Evolutionary conservation across 1,284 basidiomycete species (phyloP), one percentile per base, ranked within the genome.

Genomic region (Pseudozyma hubeiensis): DNA sequence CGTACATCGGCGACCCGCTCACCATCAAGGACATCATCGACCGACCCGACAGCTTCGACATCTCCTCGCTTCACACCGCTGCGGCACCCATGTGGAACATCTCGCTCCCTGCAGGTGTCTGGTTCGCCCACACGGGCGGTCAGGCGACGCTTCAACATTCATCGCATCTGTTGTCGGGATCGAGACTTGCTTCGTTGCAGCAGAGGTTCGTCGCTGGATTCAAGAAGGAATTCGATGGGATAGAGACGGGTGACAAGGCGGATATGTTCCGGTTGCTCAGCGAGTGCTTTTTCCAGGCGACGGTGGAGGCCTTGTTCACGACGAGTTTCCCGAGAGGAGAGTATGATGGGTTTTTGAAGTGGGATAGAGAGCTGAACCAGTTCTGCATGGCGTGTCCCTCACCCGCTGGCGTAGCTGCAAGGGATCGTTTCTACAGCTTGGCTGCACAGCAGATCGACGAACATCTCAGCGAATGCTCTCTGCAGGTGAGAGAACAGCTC

Each of bases 51-150:
- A 4, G 5, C 4, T 66, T 66, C 43, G 43, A 51, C 24, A 44
- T 66, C 8, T 34, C 40, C 1, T 30, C 17, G 5, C 41, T 66
- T 7, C 64, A 66, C n/a, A 30, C 45, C 7, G 29, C 29, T 8
- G 41, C 64, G 14, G 57, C 64, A 5, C 43, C 53, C n/a, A 61
- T 66, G 57, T 66, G 55, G 53, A 37, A 34, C 31, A 51, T 66
- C 19, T 60, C 64, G 5, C 31, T 11, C 16, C 3, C 13, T 1
- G n/a, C 44, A 9, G 57, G 43, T 13, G 35, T 30, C 7, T 66
- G 57, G 57, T 53, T 66, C 16, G 53, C 64, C 4, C 40, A 29
- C n/a, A 19, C 31, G 4, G 64, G 64, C 1, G 64, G 64, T 5
- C 19, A 39, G 7, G 41, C 29, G 16, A 55, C 44, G 24, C 44